phyloP scores from a whole-genome alignment of 441 rosid species.

The Dalechampia spathulata region DNA sequence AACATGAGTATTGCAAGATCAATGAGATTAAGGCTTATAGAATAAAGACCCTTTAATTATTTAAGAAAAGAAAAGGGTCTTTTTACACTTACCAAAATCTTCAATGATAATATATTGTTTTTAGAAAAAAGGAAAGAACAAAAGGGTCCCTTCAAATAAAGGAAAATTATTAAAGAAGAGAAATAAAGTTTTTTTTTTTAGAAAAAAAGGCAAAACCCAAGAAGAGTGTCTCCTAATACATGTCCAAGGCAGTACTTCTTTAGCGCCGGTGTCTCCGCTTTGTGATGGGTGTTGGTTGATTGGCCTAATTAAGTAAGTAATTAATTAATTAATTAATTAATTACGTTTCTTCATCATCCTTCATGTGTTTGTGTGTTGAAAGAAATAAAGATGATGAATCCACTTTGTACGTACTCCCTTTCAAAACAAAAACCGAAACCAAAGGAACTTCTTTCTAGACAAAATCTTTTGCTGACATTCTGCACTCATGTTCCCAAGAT shows the following conservation, averaged over 20 bases:
- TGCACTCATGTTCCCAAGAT: conserved; percentile 40
- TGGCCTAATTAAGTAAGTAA: conserved; percentile 10
- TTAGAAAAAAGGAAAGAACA: too few species aligned
- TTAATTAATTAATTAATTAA: too few species aligned
- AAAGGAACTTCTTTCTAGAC: conserved; percentile 28
- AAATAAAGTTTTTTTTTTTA: too few species aligned
- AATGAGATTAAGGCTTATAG: background rate
- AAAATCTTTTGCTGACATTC: conserved; percentile 53
- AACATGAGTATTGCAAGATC: conserved; percentile 36
- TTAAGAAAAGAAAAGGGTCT: conserved; percentile 19
- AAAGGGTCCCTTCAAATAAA: background rate
- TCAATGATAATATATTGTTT: too few species aligned
- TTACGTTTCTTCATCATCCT: too few species aligned
- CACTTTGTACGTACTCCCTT: conserved; percentile 18
- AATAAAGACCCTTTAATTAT: background rate
- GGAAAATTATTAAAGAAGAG: background rate
- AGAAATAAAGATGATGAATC: background rate
- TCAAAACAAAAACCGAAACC: too few species aligned
- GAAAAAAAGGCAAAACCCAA: conserved; percentile 46
- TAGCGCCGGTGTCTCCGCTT: conserved; percentile 79
- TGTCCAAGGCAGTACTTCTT: conserved; percentile 55
- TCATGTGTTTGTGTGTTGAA: conserved; percentile 12
- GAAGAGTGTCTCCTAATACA: conserved; percentile 48
- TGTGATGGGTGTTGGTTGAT: conserved; percentile 15
- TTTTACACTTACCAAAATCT: conserved; percentile 3